Conservation (phyloP, 768 basidiomycete genomes). For the Chlorophyllum brunneum region DNA sequence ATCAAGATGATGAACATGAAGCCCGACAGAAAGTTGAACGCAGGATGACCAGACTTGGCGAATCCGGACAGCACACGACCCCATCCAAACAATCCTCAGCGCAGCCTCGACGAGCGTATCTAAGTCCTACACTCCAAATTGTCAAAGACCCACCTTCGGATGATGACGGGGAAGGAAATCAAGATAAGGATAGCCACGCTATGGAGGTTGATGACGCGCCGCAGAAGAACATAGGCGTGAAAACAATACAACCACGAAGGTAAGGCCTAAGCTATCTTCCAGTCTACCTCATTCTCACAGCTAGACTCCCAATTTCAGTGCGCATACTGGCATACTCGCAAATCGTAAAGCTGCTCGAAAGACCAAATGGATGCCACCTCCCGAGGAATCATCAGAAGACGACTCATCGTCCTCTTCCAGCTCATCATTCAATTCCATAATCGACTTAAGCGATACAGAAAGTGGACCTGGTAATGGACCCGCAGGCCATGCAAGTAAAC, state of each 20-base stretch:
- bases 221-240: neutral
- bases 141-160: neutral
- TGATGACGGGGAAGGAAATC: neutral
- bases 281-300: too few relatives aligned
- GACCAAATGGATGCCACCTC: neutral
- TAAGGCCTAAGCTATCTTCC: neutral
- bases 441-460: conserved; percentile 1
- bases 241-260: neutral
- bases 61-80: neutral
- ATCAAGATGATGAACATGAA: conserved; percentile 10
- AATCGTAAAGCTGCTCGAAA: conserved; percentile 10
- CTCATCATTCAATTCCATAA: neutral
- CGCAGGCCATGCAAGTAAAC: neutral
- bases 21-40: conserved; percentile 8
- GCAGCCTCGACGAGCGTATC: neutral
- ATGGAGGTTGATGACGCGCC: conserved; percentile 14
- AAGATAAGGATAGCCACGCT: neutral
- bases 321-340: neutral
- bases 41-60: conserved; percentile 7
- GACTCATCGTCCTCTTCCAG: conserved; percentile 2
- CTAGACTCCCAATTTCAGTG: too few relatives aligned
- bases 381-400: neutral
- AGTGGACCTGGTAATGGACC: neutral
- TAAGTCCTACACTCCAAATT: conserved; percentile 3
- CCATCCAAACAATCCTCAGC: conserved; percentile 3